Percentiles rank a stretch among this genome's conserved stretches.
phyloP scores from a whole-genome alignment of 2,329 filamentous ascomycete species.

The Colletotrichum chlorophyti region DNA sequence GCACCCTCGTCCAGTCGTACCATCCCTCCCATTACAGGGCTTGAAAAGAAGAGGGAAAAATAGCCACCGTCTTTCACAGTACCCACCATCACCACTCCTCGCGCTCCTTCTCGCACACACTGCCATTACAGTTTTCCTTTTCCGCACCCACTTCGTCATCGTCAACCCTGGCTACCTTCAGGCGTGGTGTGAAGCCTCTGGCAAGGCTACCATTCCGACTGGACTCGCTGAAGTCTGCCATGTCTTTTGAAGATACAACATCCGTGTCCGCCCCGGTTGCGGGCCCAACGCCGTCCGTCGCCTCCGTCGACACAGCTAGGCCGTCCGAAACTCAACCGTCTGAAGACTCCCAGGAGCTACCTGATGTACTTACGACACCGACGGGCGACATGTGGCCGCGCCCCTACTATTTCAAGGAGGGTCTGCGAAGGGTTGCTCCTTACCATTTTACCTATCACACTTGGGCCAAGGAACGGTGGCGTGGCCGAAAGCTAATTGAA shows the following conservation, averaged over 20 bases:
- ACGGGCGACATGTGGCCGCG: conserved; percentile 53
- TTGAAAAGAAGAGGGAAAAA: no score
- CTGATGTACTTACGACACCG: conserved; percentile 40
- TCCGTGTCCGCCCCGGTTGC: not conserved
- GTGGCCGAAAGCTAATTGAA: conserved; percentile 79
- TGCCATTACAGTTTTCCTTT: not conserved
- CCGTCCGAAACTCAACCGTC: not conserved
- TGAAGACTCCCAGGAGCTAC: conserved; percentile 4
- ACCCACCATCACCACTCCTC: not conserved
- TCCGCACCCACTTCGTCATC: not conserved
- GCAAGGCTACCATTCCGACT: conserved; percentile 15
- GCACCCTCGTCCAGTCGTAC: not conserved
- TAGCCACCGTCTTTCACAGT: not conserved
- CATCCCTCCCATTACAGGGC: no score
- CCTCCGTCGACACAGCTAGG: not conserved
- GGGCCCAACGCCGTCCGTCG: not conserved
- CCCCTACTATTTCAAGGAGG: conserved; percentile 85
- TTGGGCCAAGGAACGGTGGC: conserved; percentile 92
- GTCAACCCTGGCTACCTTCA: conserved; percentile 22
- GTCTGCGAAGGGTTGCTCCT: conserved; percentile 81
- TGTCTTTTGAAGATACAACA: conserved; percentile 1
- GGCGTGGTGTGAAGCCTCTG: conserved; percentile 12
- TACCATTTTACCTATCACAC: conserved; percentile 97
- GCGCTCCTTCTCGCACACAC: not conserved
- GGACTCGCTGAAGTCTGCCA: conserved; percentile 1